Evolutionary conservation across 164 flowering plant genomes (phyloP).

Genomic region (Kingdonia uniflora): DNA sequence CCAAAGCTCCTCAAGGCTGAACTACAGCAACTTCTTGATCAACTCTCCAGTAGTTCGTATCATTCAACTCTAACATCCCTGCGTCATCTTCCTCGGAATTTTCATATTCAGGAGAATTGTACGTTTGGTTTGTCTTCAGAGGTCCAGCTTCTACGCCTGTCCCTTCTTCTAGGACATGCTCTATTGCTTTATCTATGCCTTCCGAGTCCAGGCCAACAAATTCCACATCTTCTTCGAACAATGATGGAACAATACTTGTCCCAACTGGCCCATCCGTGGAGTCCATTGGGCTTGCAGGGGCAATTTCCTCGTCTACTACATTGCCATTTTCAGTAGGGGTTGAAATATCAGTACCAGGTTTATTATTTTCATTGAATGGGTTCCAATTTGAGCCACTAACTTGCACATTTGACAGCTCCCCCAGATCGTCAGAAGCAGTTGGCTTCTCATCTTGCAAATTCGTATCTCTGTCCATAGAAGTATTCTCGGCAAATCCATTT

Average conservation of each 20-base stretch:
- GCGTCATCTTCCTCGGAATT: slow-evolving; percentile 35
- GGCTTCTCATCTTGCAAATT: slow-evolving; percentile 16
- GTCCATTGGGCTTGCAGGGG: slow-evolving; percentile 21
- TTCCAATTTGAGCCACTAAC: slow-evolving; percentile 49
- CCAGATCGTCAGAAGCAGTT: slow-evolving; percentile 15
- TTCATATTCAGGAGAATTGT: slow-evolving; percentile 33
- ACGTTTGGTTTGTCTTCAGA: slow-evolving; percentile 38
- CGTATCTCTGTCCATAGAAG: slow-evolving; percentile 16
- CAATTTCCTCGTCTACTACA: slow-evolving; percentile 30
- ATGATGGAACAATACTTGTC: slow-evolving; percentile 38
- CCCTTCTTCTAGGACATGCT: slow-evolving; percentile 82
- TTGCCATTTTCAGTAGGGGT: slow-evolving; percentile 26
- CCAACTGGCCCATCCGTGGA: slow-evolving; percentile 24
- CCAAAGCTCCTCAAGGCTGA: slow-evolving; percentile 32
- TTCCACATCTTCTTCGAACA: slow-evolving; percentile 85
- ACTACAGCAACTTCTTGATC: slow-evolving; percentile 68
- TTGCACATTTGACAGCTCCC: slow-evolving; percentile 45
- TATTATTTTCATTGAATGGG: slow-evolving; percentile 40
- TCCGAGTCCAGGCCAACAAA: slow-evolving; percentile 87
- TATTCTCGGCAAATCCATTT: slow-evolving; percentile 14
- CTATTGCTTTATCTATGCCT: slow-evolving; percentile 89
- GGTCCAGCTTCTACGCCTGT: slow-evolving; percentile 92
- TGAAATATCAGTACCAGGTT: slow-evolving; percentile 11
- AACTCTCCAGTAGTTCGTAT: slow-evolving; percentile 83
- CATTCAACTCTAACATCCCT: slow-evolving; percentile 65